Evolutionary conservation across 805 yeast species (phyloP).

Genomic region (Cyberlindnera petersonii): DNA sequence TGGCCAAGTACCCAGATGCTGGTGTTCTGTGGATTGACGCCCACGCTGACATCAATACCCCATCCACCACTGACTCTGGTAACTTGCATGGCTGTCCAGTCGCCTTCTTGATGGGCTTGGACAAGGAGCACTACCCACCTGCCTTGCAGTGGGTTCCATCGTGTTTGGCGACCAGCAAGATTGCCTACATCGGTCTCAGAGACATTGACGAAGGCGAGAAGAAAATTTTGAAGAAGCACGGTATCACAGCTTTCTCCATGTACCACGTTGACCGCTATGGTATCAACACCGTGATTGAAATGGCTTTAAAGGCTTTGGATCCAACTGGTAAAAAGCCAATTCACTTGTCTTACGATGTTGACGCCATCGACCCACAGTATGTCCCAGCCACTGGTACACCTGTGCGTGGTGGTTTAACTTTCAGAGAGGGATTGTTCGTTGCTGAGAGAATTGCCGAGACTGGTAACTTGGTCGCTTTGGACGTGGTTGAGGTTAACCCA

Average conservation of each 20-base stretch:
- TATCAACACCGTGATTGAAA: constrained; percentile 82
- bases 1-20: constrained; percentile 77
- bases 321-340: constrained; percentile 70
- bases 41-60: constrained; percentile 94
- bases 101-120: constrained; percentile 82
- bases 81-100: constrained; percentile 97
- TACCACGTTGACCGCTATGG: constrained; percentile 94
- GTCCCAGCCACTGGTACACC: constrained; percentile 99
- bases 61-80: constrained; percentile 77
- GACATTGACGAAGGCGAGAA: constrained; percentile 90
- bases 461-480: constrained; percentile 84
- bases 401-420: constrained; percentile 91
- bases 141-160: constrained; percentile 79
- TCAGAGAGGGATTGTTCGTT: constrained; percentile 89
- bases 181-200: constrained; percentile 91
- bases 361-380: constrained; percentile 89
- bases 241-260: constrained; percentile 88
- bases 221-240: constrained; percentile 61
- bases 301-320: constrained; percentile 79
- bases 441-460: constrained; percentile 91
- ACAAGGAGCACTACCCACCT: constrained; percentile 61
- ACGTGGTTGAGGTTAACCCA: constrained; percentile 93
- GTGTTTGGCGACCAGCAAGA: constrained; percentile 57
- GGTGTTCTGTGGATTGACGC: constrained; percentile 96
- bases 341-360: constrained; percentile 92